phyloP scores from a whole-genome alignment of 148 eudicot species.

The Agrostemma githago region DNA sequence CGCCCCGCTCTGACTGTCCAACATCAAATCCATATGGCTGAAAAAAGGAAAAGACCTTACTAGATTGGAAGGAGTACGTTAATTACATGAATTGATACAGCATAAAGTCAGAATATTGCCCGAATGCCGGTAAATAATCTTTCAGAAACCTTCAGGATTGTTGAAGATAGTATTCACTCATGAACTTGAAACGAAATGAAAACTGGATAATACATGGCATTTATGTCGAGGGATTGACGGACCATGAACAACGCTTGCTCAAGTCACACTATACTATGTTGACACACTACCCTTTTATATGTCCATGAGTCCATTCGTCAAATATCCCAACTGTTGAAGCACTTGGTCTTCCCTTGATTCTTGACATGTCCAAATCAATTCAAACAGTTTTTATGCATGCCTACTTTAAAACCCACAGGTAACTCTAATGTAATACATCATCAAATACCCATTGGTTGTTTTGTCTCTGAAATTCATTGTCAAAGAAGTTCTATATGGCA shows the following conservation, averaged over 20 bases:
- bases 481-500: background rate
- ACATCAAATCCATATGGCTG: slow-evolving; percentile 98
- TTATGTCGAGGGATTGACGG: background rate
- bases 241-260: background rate
- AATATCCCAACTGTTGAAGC: background rate
- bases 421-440: background rate
- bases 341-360: background rate
- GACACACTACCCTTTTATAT: background rate
- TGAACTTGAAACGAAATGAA: background rate
- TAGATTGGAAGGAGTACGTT: background rate
- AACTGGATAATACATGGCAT: background rate
- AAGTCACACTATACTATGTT: background rate
- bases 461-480: background rate
- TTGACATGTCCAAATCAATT: background rate
- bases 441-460: background rate
- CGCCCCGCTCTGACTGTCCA: slow-evolving; percentile 87
- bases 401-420: background rate
- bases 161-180: background rate
- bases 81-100: background rate
- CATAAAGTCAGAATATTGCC: background rate
- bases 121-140: background rate
- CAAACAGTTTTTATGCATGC: background rate
- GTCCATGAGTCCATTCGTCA: background rate
- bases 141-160: background rate
- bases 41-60: slow-evolving; percentile 16